Evolutionary conservation across 805 yeast genomes (phyloP).

Genomic region (Monosporozyma unispora): DNA sequence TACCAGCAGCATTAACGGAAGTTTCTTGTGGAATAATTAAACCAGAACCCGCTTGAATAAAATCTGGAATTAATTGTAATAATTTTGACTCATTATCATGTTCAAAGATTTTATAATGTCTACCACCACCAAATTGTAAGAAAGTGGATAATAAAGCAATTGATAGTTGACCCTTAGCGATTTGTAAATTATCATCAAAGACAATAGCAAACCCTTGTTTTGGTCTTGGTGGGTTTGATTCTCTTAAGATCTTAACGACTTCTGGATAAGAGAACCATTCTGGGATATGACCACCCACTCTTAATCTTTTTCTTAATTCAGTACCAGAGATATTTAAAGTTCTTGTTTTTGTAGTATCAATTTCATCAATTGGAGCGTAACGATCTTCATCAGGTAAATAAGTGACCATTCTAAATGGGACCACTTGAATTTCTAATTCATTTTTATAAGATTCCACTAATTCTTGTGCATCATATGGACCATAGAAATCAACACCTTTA

Average conservation of each 20-base stretch:
- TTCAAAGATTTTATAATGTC: slow-evolving; percentile 49
- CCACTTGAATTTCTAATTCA: slow-evolving; percentile 82
- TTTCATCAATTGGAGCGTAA: slow-evolving; percentile 91
- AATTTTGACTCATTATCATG: slow-evolving; percentile 63
- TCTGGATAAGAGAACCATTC: slow-evolving; percentile 97
- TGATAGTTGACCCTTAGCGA: slow-evolving; percentile 58
- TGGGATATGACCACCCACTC: slow-evolving; percentile 82
- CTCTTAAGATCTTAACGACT: slow-evolving; percentile 84
- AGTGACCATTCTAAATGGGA: slow-evolving; percentile 95
- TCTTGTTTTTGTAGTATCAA: slow-evolving; percentile 57
- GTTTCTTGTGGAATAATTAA: slow-evolving; percentile 50
- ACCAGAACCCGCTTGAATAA: slow-evolving; percentile 76
- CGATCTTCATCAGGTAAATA: slow-evolving; percentile 91
- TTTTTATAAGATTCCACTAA: slow-evolving; percentile 65
- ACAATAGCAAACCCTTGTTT: slow-evolving; percentile 81
- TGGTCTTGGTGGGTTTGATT: slow-evolving; percentile 85
- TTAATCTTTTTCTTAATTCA: slow-evolving; percentile 79
- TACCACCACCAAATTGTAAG: slow-evolving; percentile 80
- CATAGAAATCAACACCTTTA: slow-evolving; percentile 87
- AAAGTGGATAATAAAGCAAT: slow-evolving; percentile 83
- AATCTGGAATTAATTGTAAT: slow-evolving; percentile 40
- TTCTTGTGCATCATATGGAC: slow-evolving; percentile 94
- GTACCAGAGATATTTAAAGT: slow-evolving; percentile 93
- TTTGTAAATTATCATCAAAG: slow-evolving; percentile 49
- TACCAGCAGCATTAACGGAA: slow-evolving; percentile 12